Evolutionary conservation across 1,284 basidiomycete genomes (phyloP), one percentile per base, ranked within the genome.

Genomic region (Sporisorium scitamineum): DNA sequence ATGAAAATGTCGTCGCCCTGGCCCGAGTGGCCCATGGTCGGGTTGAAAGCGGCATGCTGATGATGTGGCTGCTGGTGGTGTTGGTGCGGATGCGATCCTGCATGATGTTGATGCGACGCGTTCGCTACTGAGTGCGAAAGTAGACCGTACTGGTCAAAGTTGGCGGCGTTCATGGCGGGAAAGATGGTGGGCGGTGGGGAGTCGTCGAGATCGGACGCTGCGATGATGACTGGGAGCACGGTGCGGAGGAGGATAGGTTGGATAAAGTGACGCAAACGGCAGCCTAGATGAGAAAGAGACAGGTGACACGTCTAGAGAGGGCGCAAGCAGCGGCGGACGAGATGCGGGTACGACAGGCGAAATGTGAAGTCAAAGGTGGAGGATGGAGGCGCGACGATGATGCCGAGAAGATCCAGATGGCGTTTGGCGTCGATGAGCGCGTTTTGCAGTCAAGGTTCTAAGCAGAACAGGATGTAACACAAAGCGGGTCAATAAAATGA

Each of bases 1-100:
- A 77, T 72, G 37, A 72, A 77, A 27, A 77, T 77, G 42, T 77
- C 74, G 32, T 77, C 74, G 54, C 65, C 59, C 60, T 72, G 70
- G 14, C 66, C 70, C 7, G 69, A 39, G 31, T 77, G 74, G 13
- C 62, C 54, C 50, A 77, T 41, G 24, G 70, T 70, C 39, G 70
- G 64, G 53, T 77, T 77, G 70, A 68, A 72, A 7, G 68, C 59
- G 31, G 64, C 61, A 65, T 76, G 73, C 51, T 69, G 70, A 18
- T 77, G 74, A 26, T 72, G 69, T 39, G 65, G 54, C 34, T 61
- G 62, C 32, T 72, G 70, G 16, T 76, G 73, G 16, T 71, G 68
- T 22, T 71, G 70, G 26, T 76, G 74, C 51, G 72, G 70, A 64
- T 76, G 74, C 42, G 72, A 67, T 24, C 57, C 67, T 26, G 71